A percentile compares a stretch with the other conserved stretches of the same genome.
These are phyloP conservation scores for Crucibulum laeve DNA, from an alignment of 768 basidiomycete genomes.

Conservation along the genomic window DNA sequence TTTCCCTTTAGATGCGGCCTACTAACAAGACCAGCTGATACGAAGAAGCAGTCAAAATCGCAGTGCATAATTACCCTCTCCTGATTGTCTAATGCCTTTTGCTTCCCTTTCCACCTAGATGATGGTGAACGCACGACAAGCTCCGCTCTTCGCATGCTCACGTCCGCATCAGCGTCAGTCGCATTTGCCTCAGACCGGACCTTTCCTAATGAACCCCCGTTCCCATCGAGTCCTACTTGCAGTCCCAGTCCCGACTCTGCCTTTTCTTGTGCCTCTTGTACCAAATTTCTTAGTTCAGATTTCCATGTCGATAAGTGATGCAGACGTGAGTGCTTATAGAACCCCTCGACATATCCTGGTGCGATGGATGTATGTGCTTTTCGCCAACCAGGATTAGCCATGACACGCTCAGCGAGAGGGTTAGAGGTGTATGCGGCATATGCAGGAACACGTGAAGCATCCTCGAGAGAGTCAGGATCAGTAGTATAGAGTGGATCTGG, in stretches of 20 bases:
- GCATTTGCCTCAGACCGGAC: slow-evolving; percentile 19
- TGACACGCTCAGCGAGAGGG: slow-evolving; percentile 66
- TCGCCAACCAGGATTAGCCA: slow-evolving; percentile 85
- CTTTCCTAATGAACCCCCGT: slow-evolving; percentile 18
- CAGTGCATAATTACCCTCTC: slow-evolving; percentile 84
- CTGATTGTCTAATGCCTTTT: slow-evolving; percentile 44
- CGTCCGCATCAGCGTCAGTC: slow-evolving; percentile 10
- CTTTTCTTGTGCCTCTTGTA: slow-evolving; percentile 73
- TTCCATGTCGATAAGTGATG: slow-evolving; percentile 94
- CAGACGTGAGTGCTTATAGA: slow-evolving; percentile 82
- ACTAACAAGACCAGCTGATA: slow-evolving; percentile 79
- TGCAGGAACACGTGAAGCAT: slow-evolving; percentile 44
- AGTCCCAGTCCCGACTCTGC: slow-evolving; percentile 39
- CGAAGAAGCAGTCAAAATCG: slow-evolving; percentile 97
- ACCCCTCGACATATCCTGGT: slow-evolving; percentile 83
- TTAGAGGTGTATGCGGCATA: slow-evolving; percentile 75
- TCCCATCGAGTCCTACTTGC: background rate
- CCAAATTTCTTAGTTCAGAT: slow-evolving; percentile 76
- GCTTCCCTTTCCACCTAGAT: slow-evolving; percentile 53
- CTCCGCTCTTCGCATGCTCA: slow-evolving; percentile 53
- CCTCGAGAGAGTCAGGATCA: slow-evolving; percentile 16
- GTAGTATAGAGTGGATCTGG: no score
- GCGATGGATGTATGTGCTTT: slow-evolving; percentile 83
- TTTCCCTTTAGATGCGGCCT: slow-evolving; percentile 82
- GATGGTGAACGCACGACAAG: slow-evolving; percentile 43